Base-by-base conservation (phyloP, 1,139 yeast genomes). In the Hemisphaericaspora subhashii region DNA sequence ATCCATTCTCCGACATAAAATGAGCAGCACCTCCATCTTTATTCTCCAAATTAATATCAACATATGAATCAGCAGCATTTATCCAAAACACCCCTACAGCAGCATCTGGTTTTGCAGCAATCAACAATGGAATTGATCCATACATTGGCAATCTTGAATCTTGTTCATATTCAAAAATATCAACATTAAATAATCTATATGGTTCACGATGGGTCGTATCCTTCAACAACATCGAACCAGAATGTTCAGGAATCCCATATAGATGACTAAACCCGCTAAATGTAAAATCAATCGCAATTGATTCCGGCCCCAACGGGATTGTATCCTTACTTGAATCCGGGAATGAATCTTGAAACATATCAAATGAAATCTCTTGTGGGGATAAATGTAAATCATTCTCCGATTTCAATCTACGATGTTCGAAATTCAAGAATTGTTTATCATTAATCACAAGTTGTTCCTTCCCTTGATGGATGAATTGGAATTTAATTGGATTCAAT, bases 241-340 rank as follows among this genome's bases (percentile, higher is more conserved):
- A 90, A 57, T 92, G 98, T 58, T 92, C 98, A 0, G 98, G 98
- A 36, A 92, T 84, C 16, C 99, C 99, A 56, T 79, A 92, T 0
- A 88, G 84, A 51, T 84, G 74, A 9, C 68, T 59, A 51, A 72
- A 83, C 0, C 79, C 81, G 4, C 62, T 57, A 51, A 92, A 83
- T 0, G 79, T 63, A 42, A 89, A 74, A 58, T 92, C 99, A 31
- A 86, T 46, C 0, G 84, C 96, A 27, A 92, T 72, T 0, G 97
- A 79, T 60, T 92, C 98, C 0, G 98, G 98, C 0, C 99, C 98
- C 33, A 86, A 68, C 7, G 88, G 86, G 16, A 83, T 43, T 3
- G 68, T 62, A 54, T 88, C 96, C 8, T 52, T 59, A 31, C 64
- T 69, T 2, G 85, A 74, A 52, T 86, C 88, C 37, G 68, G 64